These are phyloP conservation scores for Trichoderma semiorbis DNA, from an alignment of 2,329 filamentous ascomycete species.

Conservation along the genomic window DNA sequence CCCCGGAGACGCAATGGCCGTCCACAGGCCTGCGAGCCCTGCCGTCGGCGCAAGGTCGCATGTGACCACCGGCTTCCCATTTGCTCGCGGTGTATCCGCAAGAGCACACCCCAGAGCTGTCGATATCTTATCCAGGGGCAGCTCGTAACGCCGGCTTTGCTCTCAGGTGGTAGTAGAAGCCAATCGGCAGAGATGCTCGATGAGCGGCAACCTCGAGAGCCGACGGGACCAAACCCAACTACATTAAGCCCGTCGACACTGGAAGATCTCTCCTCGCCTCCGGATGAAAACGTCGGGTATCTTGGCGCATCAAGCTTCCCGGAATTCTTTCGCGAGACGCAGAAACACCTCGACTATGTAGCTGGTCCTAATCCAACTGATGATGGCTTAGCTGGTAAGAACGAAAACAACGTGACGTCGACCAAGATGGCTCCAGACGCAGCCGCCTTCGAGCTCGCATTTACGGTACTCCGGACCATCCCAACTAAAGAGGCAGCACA, in stretches of 20 bases:
- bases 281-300: slow-evolving; percentile 7
- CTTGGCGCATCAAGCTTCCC: slow-evolving; percentile 15
- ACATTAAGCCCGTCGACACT: not conserved
- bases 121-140: slow-evolving; percentile 8
- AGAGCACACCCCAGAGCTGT: slow-evolving; percentile 4
- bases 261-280: not conserved
- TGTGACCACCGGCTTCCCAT: slow-evolving; percentile 17
- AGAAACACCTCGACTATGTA: not conserved
- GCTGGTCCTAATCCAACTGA: not conserved
- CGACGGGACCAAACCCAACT: not conserved
- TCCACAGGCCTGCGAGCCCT: slow-evolving; percentile 14
- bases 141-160: not conserved
- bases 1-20: slow-evolving; percentile 12
- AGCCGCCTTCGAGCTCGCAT: not conserved
- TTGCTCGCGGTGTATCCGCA: slow-evolving; percentile 13
- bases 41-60: slow-evolving; percentile 15
- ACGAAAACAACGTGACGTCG: not conserved
- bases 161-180: not conserved
- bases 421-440: not conserved
- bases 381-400: not conserved
- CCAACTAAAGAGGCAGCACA: not conserved
- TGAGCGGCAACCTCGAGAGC: not conserved
- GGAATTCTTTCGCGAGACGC: slow-evolving; percentile 10
- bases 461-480: not conserved
- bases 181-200: not conserved